phyloP scores from a whole-genome alignment of 352 stramenopile genomes.

The Globisporangium cystogenes region DNA sequence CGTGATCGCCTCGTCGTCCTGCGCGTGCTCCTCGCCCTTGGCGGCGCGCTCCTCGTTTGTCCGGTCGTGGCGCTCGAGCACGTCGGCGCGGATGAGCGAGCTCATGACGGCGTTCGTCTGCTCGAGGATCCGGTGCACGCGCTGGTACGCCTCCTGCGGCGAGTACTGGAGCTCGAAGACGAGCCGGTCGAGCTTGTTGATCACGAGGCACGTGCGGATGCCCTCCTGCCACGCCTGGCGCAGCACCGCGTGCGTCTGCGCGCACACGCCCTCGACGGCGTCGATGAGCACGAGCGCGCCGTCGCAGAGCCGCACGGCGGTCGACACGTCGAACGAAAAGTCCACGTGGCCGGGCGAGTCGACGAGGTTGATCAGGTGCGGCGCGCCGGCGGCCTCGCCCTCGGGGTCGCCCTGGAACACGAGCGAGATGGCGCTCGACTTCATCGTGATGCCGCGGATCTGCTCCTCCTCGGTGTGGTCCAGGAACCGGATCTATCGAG shows the following conservation, averaged over 20 bases:
- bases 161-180: constrained; percentile 92
- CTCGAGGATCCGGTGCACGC: constrained; percentile 91
- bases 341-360: constrained; percentile 95
- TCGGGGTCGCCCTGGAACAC: constrained; percentile 68
- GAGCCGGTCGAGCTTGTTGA: constrained; percentile 98
- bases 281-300: constrained; percentile 94
- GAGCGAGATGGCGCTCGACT: constrained; percentile 94
- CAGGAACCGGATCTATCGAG: constrained; percentile 87
- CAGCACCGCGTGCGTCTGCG: constrained; percentile 93
- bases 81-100: constrained; percentile 74
- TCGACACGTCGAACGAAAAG: constrained; percentile 95
- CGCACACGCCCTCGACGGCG: constrained; percentile 94
- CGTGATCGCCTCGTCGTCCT: constrained; percentile 32
- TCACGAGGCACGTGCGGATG: constrained; percentile 92
- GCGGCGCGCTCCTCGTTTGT: constrained; percentile 13
- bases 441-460: constrained; percentile 96
- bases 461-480: constrained; percentile 95
- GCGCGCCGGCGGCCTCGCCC: constrained; percentile 18
- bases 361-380: constrained; percentile 94
- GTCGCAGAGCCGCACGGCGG: constrained; percentile 93
- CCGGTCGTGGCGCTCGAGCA: constrained; percentile 64
- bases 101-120: constrained; percentile 83
- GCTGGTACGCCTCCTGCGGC: constrained; percentile 89
- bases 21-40: constrained; percentile 2
- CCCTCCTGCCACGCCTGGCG: constrained; percentile 93